Conservation (phyloP, 768 basidiomycete genomes). For the Mycena rebaudengoi region DNA sequence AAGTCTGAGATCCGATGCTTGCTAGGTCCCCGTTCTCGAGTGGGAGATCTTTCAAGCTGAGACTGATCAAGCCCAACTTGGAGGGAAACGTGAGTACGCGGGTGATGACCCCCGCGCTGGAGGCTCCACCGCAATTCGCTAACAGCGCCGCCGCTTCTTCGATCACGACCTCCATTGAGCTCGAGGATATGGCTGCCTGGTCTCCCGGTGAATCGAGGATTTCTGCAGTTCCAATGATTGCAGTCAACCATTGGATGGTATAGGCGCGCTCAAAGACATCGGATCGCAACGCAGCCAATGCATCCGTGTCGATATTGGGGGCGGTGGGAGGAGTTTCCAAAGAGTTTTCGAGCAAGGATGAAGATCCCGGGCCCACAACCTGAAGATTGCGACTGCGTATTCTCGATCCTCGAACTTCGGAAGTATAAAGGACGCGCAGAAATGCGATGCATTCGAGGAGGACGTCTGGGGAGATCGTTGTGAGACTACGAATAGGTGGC, state of each 20-base stretch:
- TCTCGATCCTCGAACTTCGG: constrained; percentile 68
- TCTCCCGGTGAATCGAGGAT: too few species aligned
- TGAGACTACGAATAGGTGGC: constrained; percentile 60
- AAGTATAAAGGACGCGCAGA: constrained; percentile 64
- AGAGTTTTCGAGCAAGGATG: constrained; percentile 32
- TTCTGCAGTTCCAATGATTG: constrained; percentile 57
- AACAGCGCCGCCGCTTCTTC: constrained; percentile 67
- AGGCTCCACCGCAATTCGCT: constrained; percentile 70
- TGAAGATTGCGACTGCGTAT: too few species aligned
- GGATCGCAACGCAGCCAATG: constrained; percentile 41
- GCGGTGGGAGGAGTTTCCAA: neutral
- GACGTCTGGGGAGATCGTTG: constrained; percentile 39
- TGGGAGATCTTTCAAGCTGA: constrained; percentile 72
- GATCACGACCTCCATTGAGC: constrained; percentile 48
- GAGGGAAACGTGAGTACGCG: constrained; percentile 60
- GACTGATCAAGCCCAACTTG: constrained; percentile 31
- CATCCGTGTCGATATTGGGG: neutral
- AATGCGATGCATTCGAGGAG: constrained; percentile 58
- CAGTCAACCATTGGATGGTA: constrained; percentile 78
- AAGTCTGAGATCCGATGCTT: constrained; percentile 87
- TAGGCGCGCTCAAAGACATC: constrained; percentile 78
- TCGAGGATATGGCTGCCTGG: constrained; percentile 15
- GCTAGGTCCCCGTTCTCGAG: constrained; percentile 73
- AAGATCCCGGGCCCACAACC: too few species aligned
- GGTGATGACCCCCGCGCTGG: constrained; percentile 65